These are phyloP conservation scores for Arabidopsis arenosa DNA, from an alignment of 345 rosid species.

Conservation along the genomic window DNA sequence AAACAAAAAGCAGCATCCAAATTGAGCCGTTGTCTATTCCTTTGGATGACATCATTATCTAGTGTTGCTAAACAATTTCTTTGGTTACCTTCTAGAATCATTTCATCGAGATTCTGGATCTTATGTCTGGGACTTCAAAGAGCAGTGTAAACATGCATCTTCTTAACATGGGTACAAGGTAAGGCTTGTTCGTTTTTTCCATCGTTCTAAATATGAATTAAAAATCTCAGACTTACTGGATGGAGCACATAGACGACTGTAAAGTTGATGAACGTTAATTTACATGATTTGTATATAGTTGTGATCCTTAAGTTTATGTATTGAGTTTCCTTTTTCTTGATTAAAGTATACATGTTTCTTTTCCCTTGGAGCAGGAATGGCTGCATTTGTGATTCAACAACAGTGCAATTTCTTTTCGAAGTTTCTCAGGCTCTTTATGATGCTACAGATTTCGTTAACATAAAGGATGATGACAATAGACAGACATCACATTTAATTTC, in stretches of 20 bases:
- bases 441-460: constrained; percentile 58
- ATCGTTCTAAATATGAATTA: constrained; percentile 8
- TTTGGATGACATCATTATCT: constrained; percentile 26
- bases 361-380: constrained; percentile 63
- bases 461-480: constrained; percentile 73
- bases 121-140: constrained; percentile 69
- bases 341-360: constrained; percentile 21
- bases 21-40: background rate
- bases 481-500: constrained; percentile 65
- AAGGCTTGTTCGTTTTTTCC: constrained; percentile 31
- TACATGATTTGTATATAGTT: constrained; percentile 6
- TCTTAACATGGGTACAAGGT: constrained; percentile 79
- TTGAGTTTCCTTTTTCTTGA: constrained; percentile 18
- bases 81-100: constrained; percentile 57
- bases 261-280: constrained; percentile 18
- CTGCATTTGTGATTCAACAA: constrained; percentile 58
- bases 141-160: constrained; percentile 66
- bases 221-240: constrained; percentile 5
- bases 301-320: constrained; percentile 5
- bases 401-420: constrained; percentile 73
- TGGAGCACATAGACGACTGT: background rate
- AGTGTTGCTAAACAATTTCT: constrained; percentile 5
- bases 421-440: constrained; percentile 72
- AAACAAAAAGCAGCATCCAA: background rate
- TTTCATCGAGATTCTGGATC: constrained; percentile 81